Evolutionary conservation across 345 rosid species (phyloP), one percentile per base, ranked within the genome.

Genomic region (Murraya koenigii): DNA sequence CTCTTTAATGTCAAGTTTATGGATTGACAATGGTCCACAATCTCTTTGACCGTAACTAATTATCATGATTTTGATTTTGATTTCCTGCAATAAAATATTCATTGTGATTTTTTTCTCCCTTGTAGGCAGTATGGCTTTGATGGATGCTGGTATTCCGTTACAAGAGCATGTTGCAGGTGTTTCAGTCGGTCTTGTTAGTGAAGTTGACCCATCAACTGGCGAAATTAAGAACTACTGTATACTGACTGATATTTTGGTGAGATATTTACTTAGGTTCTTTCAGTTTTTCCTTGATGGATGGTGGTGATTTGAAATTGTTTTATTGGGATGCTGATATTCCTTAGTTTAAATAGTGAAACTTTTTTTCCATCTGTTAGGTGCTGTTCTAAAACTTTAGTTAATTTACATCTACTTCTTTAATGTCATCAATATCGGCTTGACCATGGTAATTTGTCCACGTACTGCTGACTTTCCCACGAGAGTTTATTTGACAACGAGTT

Each of bases 51-150:
- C 23, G 64, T 55, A 5, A 9, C 71, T 30, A 26, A 10, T 35
- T 6, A 56, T 41, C 44, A 66, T 66, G 61, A 70, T 64, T 62
- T 66, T 32, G 52, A 6, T 25, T 66, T 66, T 49, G 47, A n/a
- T 66, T 62, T n/a, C 52, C 19, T 49, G 33, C 62, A 44, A 47
- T 38, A 28, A 63, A 78, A 78, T 69, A 33, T 38, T 60, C 72
- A 68, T 75, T 68, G 44, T 78, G 69, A 66, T 33, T 5, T 49
- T 33, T 78, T 86, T 58, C 38, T 58, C 38, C 72, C 54, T 69
- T 76, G 39, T 82, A 96, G 99, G 98, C 85, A 96, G 99, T 85
- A 89, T 96, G 98, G 98, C 99, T 78, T 87, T 96, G 84, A 89
- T 96, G 97, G 98, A 96, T 79, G 98, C 98, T 67, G 99, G 99